Conservation (phyloP, 805 yeast genomes). For the Metschnikowia peoriensis region DNA sequence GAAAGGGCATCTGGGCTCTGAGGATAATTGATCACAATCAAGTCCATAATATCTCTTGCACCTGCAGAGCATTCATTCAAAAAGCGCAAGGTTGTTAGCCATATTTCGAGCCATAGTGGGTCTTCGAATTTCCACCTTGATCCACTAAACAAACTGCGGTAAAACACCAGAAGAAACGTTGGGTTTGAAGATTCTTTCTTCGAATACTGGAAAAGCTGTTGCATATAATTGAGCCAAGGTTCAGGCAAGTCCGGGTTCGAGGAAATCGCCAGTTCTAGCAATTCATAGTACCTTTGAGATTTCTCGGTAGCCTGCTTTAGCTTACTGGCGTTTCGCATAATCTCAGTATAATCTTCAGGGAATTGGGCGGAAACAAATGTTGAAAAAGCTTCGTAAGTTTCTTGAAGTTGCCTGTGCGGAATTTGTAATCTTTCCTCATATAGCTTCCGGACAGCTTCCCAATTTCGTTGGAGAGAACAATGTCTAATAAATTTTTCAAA, state of each 20-base stretch:
- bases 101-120: constrained; percentile 10
- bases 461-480: constrained; percentile 3
- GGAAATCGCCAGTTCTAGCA: constrained; percentile 28
- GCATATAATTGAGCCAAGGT: constrained; percentile 36
- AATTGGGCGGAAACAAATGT: constrained; percentile 34
- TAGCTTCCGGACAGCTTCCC: constrained; percentile 21
- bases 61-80: not conserved
- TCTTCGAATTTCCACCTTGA: constrained; percentile 3
- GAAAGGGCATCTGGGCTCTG: not conserved
- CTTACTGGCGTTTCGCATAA: constrained; percentile 37
- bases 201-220: constrained; percentile 24
- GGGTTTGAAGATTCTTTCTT: not conserved
- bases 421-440: constrained; percentile 31
- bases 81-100: not conserved
- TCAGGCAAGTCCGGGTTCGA: constrained; percentile 14
- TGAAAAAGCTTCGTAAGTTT: constrained; percentile 41
- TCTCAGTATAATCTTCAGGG: constrained; percentile 27
- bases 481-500: constrained; percentile 20
- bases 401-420: constrained; percentile 43
- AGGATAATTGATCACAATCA: not conserved
- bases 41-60: not conserved
- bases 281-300: constrained; percentile 32
- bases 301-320: constrained; percentile 27
- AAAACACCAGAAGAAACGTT: constrained; percentile 19
- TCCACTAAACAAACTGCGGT: constrained; percentile 20